Evolutionary conservation across 805 yeast genomes (phyloP).

Genomic region (Candida peoriensis): DNA sequence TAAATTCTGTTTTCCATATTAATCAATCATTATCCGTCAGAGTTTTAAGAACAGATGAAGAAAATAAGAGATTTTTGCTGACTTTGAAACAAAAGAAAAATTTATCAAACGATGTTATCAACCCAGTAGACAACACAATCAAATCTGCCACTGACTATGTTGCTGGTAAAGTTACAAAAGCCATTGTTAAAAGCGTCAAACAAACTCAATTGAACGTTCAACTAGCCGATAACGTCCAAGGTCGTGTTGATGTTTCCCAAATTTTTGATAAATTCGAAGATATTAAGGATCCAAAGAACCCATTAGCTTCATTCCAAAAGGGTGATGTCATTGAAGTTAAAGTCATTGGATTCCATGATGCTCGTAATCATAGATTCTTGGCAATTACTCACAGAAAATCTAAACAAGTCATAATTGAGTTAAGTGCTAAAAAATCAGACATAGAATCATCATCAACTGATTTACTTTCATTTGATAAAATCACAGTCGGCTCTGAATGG

Average conservation of each 20-base stretch:
- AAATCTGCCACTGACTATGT: conserved; percentile 44
- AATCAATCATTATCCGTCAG: conserved; percentile 70
- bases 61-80: conserved; percentile 64
- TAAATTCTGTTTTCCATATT: conserved; percentile 47
- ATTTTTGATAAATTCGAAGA: conserved; percentile 49
- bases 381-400: conserved; percentile 58
- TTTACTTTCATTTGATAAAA: conserved; percentile 34
- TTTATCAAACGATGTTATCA: conserved; percentile 28
- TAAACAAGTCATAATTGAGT: conserved; percentile 56
- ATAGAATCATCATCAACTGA: conserved; percentile 24
- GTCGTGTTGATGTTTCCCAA: conserved; percentile 74
- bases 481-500: conserved; percentile 45
- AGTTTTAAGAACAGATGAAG: conserved; percentile 64
- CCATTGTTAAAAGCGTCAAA: conserved; percentile 55
- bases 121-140: conserved; percentile 57
- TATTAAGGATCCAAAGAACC: conserved; percentile 52
- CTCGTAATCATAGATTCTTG: conserved; percentile 59
- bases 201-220: conserved; percentile 70
- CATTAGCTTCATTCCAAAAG: conserved; percentile 51
- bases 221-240: conserved; percentile 73
- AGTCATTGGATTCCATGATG: conserved; percentile 74
- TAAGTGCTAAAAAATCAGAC: conserved; percentile 48
- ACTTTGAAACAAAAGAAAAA: conserved; percentile 42
- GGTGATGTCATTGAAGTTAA: conserved; percentile 58
- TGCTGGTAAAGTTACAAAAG: conserved; percentile 60